Percentiles rank a stretch among this genome's conserved stretches.
Evolutionary conservation across 192 early-diverging fungal genomes (phyloP).

Genomic region (Entomortierella chlamydospora): DNA sequence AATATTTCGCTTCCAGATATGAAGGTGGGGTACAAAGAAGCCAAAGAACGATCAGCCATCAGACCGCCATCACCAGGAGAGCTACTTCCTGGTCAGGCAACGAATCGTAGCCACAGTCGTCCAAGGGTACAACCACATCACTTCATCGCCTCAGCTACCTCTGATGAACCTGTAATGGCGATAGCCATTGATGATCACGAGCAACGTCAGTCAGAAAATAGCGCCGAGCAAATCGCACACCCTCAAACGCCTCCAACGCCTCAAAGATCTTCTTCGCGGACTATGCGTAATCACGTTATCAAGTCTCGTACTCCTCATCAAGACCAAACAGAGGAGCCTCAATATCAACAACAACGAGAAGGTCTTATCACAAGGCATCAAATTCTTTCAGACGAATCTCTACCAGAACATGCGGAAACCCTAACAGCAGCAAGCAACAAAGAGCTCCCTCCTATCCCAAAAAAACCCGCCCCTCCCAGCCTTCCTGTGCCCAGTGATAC

Average conservation of each 20-base stretch:
- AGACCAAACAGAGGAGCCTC: not conserved
- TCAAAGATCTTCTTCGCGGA: slow-evolving; percentile 11
- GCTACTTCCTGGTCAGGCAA: slow-evolving; percentile 4
- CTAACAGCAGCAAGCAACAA: slow-evolving; percentile 1
- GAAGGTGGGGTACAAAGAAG: not conserved
- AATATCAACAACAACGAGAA: not conserved
- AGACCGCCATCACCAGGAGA: slow-evolving; percentile 12
- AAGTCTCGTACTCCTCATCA: not conserved
- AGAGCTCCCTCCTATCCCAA: slow-evolving; percentile 36
- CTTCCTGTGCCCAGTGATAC: not conserved
- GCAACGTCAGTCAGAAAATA: not conserved
- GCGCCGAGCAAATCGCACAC: not conserved
- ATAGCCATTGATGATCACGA: not conserved
- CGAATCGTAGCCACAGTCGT: slow-evolving; percentile 18
- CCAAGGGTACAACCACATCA: slow-evolving; percentile 22
- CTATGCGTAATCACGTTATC: not conserved
- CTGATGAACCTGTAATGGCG: not conserved
- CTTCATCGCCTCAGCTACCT: slow-evolving; percentile 4
- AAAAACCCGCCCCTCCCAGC: not conserved
- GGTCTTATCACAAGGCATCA: slow-evolving; percentile 6
- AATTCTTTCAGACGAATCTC: slow-evolving; percentile 27
- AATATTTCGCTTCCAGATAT: not conserved
- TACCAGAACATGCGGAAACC: slow-evolving; percentile 14
- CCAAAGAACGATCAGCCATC: not conserved
- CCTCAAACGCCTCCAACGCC: not conserved